Evolutionary conservation across 2,329 filamentous ascomycete genomes (phyloP).

Genomic region (Fusarium vanettenii): DNA sequence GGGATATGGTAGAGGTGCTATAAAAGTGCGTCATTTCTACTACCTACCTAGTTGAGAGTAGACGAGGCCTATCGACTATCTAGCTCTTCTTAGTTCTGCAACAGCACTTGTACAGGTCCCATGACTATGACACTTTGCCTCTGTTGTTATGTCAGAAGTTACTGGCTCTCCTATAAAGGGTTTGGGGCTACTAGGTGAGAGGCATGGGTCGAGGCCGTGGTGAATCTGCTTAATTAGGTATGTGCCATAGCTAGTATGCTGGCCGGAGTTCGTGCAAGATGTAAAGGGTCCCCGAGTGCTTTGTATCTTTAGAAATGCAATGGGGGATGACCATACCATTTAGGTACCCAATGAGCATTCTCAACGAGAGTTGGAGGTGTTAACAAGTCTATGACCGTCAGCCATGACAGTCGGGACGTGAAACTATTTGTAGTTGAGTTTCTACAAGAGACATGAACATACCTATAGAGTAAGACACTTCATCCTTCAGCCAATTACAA

Average conservation of each 20-base stretch:
- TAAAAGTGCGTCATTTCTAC: not conserved
- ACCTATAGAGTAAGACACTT: not conserved
- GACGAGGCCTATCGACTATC: not conserved
- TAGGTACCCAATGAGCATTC: too few relatives aligned
- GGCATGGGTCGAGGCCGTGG: not conserved
- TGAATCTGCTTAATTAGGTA: not conserved
- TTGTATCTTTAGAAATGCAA: not conserved
- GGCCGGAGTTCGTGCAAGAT: not conserved
- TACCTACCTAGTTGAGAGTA: not conserved
- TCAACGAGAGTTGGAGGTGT: not conserved
- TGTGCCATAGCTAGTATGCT: not conserved
- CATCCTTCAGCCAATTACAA: not conserved
- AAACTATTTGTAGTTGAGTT: not conserved
- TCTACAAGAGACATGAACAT: not conserved
- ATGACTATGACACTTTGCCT: not conserved
- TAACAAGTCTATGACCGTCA: not conserved
- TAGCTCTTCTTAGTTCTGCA: not conserved
- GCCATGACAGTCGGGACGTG: not conserved
- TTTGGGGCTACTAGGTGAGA: not conserved
- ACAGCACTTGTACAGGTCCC: not conserved
- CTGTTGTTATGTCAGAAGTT: not conserved
- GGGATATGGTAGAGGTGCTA: not conserved
- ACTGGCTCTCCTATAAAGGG: not conserved
- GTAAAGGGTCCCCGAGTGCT: not conserved
- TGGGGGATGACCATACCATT: too few relatives aligned